A percentile compares a stretch with the other conserved stretches of the same genome.
Conservation (phyloP, 164 flowering plant species). For the Houttuynia cordata region DNA sequence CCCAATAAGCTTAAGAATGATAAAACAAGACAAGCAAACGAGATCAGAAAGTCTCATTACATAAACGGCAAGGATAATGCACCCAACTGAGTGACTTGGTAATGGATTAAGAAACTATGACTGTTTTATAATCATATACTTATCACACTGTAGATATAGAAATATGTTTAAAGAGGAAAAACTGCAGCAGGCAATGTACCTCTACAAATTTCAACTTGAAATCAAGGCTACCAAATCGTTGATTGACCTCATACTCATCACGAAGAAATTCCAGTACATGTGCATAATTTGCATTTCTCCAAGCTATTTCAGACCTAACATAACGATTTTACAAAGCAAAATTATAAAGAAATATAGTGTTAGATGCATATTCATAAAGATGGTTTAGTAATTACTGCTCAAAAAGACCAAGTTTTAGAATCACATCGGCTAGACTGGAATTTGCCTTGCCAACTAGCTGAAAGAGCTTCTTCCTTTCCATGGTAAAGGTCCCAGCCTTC, state of each 20-base stretch:
- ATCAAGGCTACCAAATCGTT: conserved; percentile 91
- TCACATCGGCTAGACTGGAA: conserved; percentile 89
- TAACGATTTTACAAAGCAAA: not conserved
- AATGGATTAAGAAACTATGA: too few species aligned
- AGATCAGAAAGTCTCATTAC: too few species aligned
- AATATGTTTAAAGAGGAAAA: too few species aligned
- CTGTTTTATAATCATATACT: too few species aligned
- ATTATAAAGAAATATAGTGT: too few species aligned
- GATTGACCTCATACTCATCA: conserved; percentile 88
- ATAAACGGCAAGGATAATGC: too few species aligned
- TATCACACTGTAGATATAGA: too few species aligned
- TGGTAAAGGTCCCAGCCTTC: conserved; percentile 88
- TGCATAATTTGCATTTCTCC: conserved; percentile 93
- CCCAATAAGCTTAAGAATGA: too few species aligned
- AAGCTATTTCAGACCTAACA: conserved; percentile 81
- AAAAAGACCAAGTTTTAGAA: conserved; percentile 92
- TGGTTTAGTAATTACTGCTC: conserved; percentile 47
- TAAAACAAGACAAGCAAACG: too few species aligned
- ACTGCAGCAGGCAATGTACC: conserved; percentile 27
- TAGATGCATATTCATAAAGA: not conserved
- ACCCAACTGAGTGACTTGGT: too few species aligned
- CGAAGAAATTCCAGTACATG: conserved; percentile 91
- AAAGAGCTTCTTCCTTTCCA: conserved; percentile 85
- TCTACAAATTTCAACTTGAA: conserved; percentile 92
- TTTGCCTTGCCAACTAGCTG: conserved; percentile 93